Base-by-base conservation (phyloP, 2,329 filamentous ascomycete genomes). In the Chaetomium sp. region DNA sequence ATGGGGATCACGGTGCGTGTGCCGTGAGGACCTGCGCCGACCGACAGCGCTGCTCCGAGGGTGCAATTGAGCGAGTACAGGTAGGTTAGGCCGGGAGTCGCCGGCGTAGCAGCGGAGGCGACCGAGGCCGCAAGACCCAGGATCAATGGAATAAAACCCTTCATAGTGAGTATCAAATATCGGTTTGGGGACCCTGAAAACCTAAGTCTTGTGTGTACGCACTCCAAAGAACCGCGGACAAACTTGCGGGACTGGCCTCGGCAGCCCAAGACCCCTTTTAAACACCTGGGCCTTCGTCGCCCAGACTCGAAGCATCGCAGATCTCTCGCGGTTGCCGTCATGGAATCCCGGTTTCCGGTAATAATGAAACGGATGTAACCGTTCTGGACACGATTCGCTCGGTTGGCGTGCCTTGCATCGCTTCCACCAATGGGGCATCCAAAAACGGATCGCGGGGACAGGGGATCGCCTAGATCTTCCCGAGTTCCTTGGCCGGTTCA, bases 61-160 rank as follows among this genome's bases (percentile, higher is more conserved):
- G 63, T 66, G 57, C 61, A 65, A 52, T 67, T 67, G 34, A 66
- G 58, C 1, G 65, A 66, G 58, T 67, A 69, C 3, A 69, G 60
- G 49, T 57, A 67, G 3, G 56, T 62, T 36, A 68, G 56, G 19
- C 62, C 62, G 0, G 67, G 67, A 1, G 64, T 10, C 1, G 34
- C 10, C 0, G 56, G 56, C 4, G 52, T 51, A 3, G 34, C 38
- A 5, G 38, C 14, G 14, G 37, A n/a, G 14, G 33, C 11, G 27
- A 46, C 35, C 36, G 44, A 53, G 2, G 47, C 12, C 40, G 37
- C 12, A 8, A 53, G 42, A 7, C 14, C 14, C 2, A 54, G 12
- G 12, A 50, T 19, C 4, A 42, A 27, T 10, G 19, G 14, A 48
- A 50, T 4, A n/a, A 37, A n/a, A 34, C 8, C 8, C 7, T 43